Percentiles rank a stretch among this genome's conserved stretches.
These are phyloP conservation scores for Nidularia pulvinata DNA, from an alignment of 768 basidiomycete genomes.

Conservation along the genomic window DNA sequence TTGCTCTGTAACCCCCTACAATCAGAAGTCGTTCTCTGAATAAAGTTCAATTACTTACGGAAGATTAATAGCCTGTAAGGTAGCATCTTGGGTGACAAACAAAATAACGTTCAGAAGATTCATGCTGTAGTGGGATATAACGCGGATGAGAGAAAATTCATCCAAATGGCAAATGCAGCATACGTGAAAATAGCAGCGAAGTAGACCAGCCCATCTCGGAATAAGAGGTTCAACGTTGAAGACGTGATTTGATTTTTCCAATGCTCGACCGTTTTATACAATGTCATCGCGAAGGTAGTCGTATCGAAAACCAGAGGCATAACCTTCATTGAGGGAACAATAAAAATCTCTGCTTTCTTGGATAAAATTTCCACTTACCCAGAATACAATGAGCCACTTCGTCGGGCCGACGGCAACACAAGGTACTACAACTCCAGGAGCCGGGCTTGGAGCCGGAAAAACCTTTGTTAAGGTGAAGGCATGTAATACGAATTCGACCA, in stretches of 20 bases:
- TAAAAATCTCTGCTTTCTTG: background rate
- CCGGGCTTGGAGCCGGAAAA: slow-evolving; percentile 7
- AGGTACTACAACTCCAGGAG: slow-evolving; percentile 10
- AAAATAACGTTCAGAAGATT: slow-evolving; percentile 17
- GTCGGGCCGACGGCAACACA: slow-evolving; percentile 17
- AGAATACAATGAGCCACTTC: slow-evolving; percentile 16
- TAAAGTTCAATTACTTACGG: slow-evolving; percentile 8
- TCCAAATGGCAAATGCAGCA: slow-evolving; percentile 3
- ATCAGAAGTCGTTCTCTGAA: background rate
- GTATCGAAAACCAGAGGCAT: slow-evolving; percentile 14
- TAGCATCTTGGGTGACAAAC: slow-evolving; percentile 10
- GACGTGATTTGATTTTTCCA: background rate
- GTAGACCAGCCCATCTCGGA: slow-evolving; percentile 19
- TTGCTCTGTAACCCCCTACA: slow-evolving; percentile 7
- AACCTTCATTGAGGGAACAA: slow-evolving; percentile 1
- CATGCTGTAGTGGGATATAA: slow-evolving; percentile 8
- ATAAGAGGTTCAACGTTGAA: slow-evolving; percentile 2
- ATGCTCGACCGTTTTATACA: background rate
- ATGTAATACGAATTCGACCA: slow-evolving; percentile 10
- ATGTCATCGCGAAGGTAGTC: slow-evolving; percentile 8
- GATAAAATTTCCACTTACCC: slow-evolving; percentile 13
- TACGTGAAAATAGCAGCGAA: slow-evolving; percentile 11
- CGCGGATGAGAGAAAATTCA: background rate
- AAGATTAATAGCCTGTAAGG: slow-evolving; percentile 15
- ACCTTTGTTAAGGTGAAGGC: slow-evolving; percentile 12